Evolutionary conservation across 176 grass and related monocot genomes (phyloP).

Genomic region (Echinochloa phyllopogon): DNA sequence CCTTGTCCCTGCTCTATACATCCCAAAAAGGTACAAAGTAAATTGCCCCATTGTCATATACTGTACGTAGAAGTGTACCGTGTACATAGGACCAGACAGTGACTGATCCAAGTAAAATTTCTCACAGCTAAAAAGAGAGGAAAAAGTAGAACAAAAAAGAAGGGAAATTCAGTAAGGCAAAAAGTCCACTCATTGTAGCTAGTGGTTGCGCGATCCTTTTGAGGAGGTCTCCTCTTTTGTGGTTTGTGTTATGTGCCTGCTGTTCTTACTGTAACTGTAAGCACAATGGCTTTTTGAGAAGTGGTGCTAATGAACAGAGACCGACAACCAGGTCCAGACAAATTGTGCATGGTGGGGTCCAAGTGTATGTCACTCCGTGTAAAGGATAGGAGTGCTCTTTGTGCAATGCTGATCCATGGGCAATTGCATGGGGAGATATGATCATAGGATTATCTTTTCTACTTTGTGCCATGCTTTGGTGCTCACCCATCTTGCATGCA

Average conservation of each 20-base stretch:
- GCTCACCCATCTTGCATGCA: slow-evolving; percentile 22
- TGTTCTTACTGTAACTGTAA: slow-evolving; percentile 16
- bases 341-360: neutral
- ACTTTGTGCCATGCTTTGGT: slow-evolving; percentile 39
- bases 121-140: neutral
- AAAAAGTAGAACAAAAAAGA: neutral
- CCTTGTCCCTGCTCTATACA: neutral
- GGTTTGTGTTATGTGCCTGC: slow-evolving; percentile 32
- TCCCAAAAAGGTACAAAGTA: slow-evolving; percentile 25
- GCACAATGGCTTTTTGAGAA: neutral
- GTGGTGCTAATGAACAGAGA: neutral
- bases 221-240: slow-evolving; percentile 45
- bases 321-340: neutral
- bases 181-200: slow-evolving; percentile 40
- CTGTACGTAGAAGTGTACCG: neutral
- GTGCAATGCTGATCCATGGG: slow-evolving; percentile 2
- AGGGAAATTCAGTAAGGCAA: neutral
- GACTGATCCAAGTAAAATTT: slow-evolving; percentile 14
- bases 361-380: neutral
- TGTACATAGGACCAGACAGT: slow-evolving; percentile 14
- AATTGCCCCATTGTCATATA: slow-evolving; percentile 24
- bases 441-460: slow-evolving; percentile 36
- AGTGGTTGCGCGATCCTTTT: slow-evolving; percentile 46
- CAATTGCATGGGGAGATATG: slow-evolving; percentile 32
- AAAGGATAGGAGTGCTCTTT: neutral